Conservation (phyloP, 1,284 basidiomycete species). For the Trametes polyzona region DNA sequence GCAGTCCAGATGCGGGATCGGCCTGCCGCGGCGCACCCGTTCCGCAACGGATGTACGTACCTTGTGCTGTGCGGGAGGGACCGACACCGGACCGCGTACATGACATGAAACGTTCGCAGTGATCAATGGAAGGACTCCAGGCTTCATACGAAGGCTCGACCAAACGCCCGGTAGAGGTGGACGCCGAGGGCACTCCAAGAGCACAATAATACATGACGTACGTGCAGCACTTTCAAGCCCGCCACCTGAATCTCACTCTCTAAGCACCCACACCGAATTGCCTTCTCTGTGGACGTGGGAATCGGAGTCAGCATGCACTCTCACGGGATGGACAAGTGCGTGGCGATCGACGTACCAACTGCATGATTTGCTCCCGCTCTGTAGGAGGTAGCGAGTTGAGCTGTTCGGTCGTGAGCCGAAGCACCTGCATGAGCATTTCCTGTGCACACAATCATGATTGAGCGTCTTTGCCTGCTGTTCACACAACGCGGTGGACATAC, state of each 20-base stretch:
- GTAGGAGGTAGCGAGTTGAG: constrained; percentile 83
- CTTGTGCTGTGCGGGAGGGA: background rate
- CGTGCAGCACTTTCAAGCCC: background rate
- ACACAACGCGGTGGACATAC: constrained; percentile 10
- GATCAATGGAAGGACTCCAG: background rate
- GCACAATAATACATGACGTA: background rate
- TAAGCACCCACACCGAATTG: constrained; percentile 15
- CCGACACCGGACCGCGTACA: background rate
- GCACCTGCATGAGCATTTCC: constrained; percentile 86
- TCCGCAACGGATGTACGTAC: no score
- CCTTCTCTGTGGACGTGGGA: constrained; percentile 10
- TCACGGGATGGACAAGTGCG: no score
- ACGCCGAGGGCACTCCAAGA: no score
- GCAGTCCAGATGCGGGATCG: background rate
- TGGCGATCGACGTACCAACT: constrained; percentile 70
- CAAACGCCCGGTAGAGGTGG: no score
- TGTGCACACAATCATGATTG: constrained; percentile 34
- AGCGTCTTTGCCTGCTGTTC: constrained; percentile 10
- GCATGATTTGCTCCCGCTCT: constrained; percentile 86
- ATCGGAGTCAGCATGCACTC: background rate
- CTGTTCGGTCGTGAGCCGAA: constrained; percentile 86
- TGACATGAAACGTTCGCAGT: background rate
- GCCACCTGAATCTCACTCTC: background rate
- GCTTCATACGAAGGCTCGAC: no score
- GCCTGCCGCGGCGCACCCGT: background rate